Evolutionary conservation across 495 filamentous ascomycete genomes (phyloP), one percentile per base, ranked within the genome.

Genomic region (Penicillium pulvis): DNA sequence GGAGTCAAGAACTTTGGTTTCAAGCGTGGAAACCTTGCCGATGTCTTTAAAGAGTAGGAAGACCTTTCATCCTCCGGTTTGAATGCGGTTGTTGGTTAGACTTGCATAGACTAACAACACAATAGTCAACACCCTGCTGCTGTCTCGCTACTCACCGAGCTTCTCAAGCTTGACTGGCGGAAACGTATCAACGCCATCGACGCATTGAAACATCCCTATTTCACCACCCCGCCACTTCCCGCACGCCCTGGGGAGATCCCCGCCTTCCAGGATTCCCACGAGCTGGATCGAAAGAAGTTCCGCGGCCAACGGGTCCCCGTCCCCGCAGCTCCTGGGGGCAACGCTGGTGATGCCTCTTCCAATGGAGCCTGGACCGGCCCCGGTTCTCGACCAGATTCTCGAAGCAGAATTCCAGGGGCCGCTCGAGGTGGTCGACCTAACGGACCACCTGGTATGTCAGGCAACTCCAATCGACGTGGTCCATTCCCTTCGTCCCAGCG

Each of bases 141-240:
- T 43, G 82, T 97, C 33, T 90, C 90, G 41, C 73, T 99, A 17
- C 80, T 99, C 3, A 82, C 82, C 33, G 88, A 97, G 55, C 81
- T 99, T 8, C 80, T 99, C 43, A 90, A 82, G 55, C 88, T 99
- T 24, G 90, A 99, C 65, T 97, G 92, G 87, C 83, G 82, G 41
- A 86, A 84, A 62, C 84, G 94, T 39, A 86, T 96, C 63, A 99
- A 97, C 67, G 94, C 94, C 1, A 91, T 96, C 17, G 94, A 99
- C 76, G 95, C 94, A 14, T 75, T 98, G 16, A 82, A 93, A 61
- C 94, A 99, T 70, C 88, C 90, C 8, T 99, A 97, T 71, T 99
- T 99, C 72, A 83, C 80, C 43, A 87, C 78, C 17, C 71, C 81
- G 4, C 95, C 94, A 19, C 79, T 85, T n/a, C 95, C 94, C 10